A percentile compares a stretch with the other conserved stretches of the same genome.
Conservation (phyloP, 2,329 filamentous ascomycete genomes). For the Fusarium verticillioides region DNA sequence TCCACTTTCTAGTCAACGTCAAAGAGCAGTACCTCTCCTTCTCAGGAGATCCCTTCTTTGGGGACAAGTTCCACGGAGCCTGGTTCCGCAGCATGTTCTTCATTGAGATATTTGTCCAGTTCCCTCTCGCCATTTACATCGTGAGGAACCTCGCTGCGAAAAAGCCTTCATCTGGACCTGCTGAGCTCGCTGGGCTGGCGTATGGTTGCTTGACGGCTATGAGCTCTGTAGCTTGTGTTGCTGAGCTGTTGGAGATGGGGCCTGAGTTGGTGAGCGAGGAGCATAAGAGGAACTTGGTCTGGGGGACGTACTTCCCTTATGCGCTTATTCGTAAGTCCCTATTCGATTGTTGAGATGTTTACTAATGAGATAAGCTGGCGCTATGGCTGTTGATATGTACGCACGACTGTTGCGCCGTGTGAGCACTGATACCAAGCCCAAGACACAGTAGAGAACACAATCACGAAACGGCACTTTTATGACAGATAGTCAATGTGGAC, state of each 20-base stretch:
- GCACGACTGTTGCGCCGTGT: conserved; percentile 59
- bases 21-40: conserved; percentile 59
- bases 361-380: conserved; percentile 53
- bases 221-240: conserved; percentile 63
- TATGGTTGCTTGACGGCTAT: conserved; percentile 64
- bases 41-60: conserved; percentile 66
- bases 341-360: not conserved
- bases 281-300: conserved; percentile 59
- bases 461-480: not conserved
- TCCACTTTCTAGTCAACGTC: conserved; percentile 60
- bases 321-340: conserved; percentile 61
- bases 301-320: conserved; percentile 64
- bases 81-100: conserved; percentile 65
- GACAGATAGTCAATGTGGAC: conserved; percentile 17
- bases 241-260: conserved; percentile 62
- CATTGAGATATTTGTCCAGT: conserved; percentile 61
- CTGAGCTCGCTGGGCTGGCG: conserved; percentile 63
- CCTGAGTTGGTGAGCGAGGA: conserved; percentile 55
- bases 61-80: conserved; percentile 51
- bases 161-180: conserved; percentile 50
- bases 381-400: conserved; percentile 67
- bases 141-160: conserved; percentile 52
- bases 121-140: conserved; percentile 63
- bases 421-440: conserved; percentile 51
- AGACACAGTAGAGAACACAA: conserved; percentile 44